Conservation (phyloP, 1,284 basidiomycete genomes). For the Marasmius tenuissimus region DNA sequence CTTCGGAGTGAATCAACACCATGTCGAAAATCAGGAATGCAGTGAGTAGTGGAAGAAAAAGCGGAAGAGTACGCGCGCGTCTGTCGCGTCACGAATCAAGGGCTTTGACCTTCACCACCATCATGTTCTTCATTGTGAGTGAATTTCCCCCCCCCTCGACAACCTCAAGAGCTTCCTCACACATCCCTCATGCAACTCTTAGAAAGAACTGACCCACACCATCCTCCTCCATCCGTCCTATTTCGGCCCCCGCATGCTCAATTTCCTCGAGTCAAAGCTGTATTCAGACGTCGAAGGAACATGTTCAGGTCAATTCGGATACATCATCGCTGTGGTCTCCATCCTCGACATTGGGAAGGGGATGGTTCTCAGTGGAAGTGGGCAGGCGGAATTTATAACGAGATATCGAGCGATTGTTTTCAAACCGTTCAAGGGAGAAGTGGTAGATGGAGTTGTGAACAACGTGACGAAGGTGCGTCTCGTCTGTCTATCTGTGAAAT, state of each 20-base stretch:
- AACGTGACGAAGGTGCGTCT: constrained; percentile 90
- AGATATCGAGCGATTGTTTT: constrained; percentile 93
- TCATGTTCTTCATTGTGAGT: constrained; percentile 81
- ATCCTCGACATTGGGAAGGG: constrained; percentile 90
- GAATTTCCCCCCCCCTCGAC: constrained; percentile 1
- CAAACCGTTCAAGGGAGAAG: constrained; percentile 98
- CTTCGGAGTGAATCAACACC: neutral
- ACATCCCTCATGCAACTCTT: constrained; percentile 10
- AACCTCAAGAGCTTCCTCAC: neutral
- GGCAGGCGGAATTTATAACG: constrained; percentile 92
- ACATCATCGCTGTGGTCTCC: constrained; percentile 95
- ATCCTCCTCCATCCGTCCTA: constrained; percentile 97
- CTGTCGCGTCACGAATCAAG: neutral
- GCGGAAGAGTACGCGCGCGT: neutral
- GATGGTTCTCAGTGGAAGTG: constrained; percentile 89
- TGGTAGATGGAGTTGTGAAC: constrained; percentile 94
- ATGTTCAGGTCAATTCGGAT: constrained; percentile 93
- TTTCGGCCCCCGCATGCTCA: constrained; percentile 94
- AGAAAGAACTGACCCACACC: constrained; percentile 95
- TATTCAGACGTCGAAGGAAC: constrained; percentile 98
- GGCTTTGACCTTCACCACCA: constrained; percentile 12
- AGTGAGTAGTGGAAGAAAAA: neutral
- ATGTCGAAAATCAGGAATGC: neutral
- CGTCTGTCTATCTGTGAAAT: neutral
- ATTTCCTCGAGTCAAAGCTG: constrained; percentile 90